Evolutionary conservation across 805 yeast genomes (phyloP).

Genomic region (Saccharomycopsis fodiens): DNA sequence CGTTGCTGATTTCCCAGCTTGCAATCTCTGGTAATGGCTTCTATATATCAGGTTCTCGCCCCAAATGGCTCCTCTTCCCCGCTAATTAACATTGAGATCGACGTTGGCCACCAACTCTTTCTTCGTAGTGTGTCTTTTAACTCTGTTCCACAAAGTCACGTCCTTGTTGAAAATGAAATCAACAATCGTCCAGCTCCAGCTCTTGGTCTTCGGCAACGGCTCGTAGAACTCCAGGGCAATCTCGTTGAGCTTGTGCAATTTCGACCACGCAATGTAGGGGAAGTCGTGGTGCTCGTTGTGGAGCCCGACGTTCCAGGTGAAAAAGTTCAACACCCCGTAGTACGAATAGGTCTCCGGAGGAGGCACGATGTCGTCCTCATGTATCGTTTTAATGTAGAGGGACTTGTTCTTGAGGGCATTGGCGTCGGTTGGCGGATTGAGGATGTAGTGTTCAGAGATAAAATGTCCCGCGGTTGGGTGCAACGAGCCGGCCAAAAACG

Average conservation of each 20-base stretch:
- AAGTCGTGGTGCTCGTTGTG: conserved; percentile 96
- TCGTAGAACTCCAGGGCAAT: conserved; percentile 78
- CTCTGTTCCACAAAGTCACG: conserved; percentile 73
- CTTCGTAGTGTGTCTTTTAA: conserved; percentile 43
- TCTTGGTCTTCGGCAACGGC: conserved; percentile 65
- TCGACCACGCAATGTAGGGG: conserved; percentile 89
- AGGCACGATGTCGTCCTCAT: conserved; percentile 28
- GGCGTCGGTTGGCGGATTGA: conserved; percentile 42
- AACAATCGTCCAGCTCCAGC: conserved; percentile 73
- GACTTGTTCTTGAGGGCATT: conserved; percentile 15
- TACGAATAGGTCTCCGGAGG: conserved; percentile 84
- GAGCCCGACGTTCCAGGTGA: conserved; percentile 91
- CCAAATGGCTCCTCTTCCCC: too few relatives aligned
- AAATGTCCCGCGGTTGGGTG: conserved; percentile 96
- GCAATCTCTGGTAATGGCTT: too few relatives aligned
- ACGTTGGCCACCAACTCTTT: conserved; percentile 4
- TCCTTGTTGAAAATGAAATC: conserved; percentile 63
- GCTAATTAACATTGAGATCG: conserved; percentile 15
- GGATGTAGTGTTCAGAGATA: conserved; percentile 86
- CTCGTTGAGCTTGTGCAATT: conserved; percentile 51
- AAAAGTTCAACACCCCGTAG: conserved; percentile 67
- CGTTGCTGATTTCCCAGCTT: too few relatives aligned
- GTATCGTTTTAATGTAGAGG: conserved; percentile 17
- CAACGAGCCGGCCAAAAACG: conserved; percentile 83
- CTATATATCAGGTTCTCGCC: too few relatives aligned